Evolutionary conservation across 2,329 filamentous ascomycete species (phyloP).

Genomic region (Verticillium albo-atrum): DNA sequence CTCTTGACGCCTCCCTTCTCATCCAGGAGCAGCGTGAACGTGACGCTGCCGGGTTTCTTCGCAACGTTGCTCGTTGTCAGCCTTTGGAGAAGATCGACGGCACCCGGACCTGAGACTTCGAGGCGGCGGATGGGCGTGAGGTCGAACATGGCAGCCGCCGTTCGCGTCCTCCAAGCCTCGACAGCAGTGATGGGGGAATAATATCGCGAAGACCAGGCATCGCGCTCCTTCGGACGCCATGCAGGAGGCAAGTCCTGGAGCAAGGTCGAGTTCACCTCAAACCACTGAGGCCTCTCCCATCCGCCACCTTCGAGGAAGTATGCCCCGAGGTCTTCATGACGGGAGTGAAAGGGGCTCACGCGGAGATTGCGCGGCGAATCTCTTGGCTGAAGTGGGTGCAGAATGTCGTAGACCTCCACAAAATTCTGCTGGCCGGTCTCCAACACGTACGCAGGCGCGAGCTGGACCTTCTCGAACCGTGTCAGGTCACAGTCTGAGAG

Average conservation of each 20-base stretch:
- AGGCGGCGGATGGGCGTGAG: constrained; percentile 56
- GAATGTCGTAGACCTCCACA: constrained; percentile 60
- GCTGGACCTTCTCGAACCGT: constrained; percentile 58
- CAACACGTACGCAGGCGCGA: constrained; percentile 48
- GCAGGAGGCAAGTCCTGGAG: constrained; percentile 44
- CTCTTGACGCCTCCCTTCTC: constrained; percentile 47
- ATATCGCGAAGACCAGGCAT: constrained; percentile 52
- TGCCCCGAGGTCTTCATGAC: constrained; percentile 50
- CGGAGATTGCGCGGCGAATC: constrained; percentile 54
- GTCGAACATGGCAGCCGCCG: constrained; percentile 58
- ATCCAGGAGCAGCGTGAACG: constrained; percentile 54
- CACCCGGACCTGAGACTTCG: constrained; percentile 53
- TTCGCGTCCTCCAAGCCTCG: constrained; percentile 62
- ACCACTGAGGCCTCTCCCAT: constrained; percentile 63
- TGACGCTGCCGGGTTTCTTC: constrained; percentile 42
- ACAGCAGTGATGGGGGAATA: constrained; percentile 55
- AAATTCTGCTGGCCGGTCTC: constrained; percentile 60
- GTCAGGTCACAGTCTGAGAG: constrained; percentile 54
- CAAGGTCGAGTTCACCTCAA: constrained; percentile 49
- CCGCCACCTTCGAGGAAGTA: constrained; percentile 55
- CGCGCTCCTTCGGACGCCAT: constrained; percentile 52
- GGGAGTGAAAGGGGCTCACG: constrained; percentile 51
- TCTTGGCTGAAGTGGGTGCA: constrained; percentile 56
- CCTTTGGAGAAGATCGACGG: constrained; percentile 47
- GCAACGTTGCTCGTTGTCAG: constrained; percentile 46